Percentiles rank a stretch among this genome's conserved stretches.
These are phyloP conservation scores for Phylloporus sp. DNA, from an alignment of 768 basidiomycete species.

Conservation along the genomic window DNA sequence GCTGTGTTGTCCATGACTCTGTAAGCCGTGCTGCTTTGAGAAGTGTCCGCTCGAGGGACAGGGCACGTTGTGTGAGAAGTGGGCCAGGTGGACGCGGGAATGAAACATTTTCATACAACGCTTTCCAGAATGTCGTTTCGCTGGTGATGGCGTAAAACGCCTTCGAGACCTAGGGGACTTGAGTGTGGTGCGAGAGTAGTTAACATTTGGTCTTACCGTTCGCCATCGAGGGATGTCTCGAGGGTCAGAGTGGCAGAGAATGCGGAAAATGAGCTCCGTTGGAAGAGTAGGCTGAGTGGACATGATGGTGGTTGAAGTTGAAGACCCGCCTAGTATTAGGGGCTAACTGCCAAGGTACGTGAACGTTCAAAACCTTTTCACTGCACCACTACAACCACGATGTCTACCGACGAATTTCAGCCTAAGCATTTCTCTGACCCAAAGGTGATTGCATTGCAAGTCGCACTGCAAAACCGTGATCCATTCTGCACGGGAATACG, in stretches of 20 bases:
- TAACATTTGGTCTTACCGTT: background rate
- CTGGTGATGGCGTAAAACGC: background rate
- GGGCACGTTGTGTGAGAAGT: background rate
- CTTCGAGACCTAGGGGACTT: conserved; percentile 6
- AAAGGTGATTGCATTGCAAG: background rate
- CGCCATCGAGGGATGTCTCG: conserved; percentile 1
- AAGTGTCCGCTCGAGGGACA: conserved; percentile 1
- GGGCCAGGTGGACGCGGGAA: conserved; percentile 2
- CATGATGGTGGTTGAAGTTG: background rate
- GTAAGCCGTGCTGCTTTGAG: background rate
- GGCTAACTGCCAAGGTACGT: too few relatives aligned
- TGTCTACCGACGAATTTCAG: too few relatives aligned
- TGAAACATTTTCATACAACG: background rate
- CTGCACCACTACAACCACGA: too few relatives aligned
- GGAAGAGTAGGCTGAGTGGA: background rate
- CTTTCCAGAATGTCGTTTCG: background rate
- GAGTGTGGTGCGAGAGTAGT: background rate
- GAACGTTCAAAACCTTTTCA: too few relatives aligned
- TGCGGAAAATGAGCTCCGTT: background rate
- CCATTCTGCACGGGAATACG: conserved; percentile 1
- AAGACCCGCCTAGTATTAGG: too few relatives aligned
- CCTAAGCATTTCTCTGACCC: background rate
- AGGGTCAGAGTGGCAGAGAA: background rate
- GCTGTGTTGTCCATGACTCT: conserved; percentile 1
- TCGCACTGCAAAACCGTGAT: background rate